phyloP scores from a whole-genome alignment of 805 yeast species.

The Candida cerambycidarum region DNA sequence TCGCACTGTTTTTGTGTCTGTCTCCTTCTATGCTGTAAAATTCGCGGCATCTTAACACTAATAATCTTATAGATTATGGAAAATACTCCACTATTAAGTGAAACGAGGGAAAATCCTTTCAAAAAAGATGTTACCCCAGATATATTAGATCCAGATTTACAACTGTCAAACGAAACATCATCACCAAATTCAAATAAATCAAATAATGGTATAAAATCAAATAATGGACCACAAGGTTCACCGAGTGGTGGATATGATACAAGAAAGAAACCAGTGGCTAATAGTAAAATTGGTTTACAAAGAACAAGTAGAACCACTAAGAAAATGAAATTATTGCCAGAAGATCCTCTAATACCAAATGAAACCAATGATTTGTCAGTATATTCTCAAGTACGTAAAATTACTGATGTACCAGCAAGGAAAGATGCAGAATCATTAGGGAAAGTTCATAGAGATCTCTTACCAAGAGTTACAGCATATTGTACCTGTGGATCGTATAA shows the following conservation, averaged over 20 bases:
- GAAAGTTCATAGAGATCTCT: conserved; percentile 74
- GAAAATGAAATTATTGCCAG: conserved; percentile 68
- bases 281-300: conserved; percentile 61
- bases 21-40: no score
- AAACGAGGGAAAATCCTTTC: conserved; percentile 17
- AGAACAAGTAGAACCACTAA: conserved; percentile 74
- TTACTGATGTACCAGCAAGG: conserved; percentile 85
- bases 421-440: conserved; percentile 93
- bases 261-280: conserved; percentile 5
- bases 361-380: conserved; percentile 38
- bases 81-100: conserved; percentile 9
- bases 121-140: not conserved
- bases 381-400: conserved; percentile 79
- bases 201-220: not conserved
- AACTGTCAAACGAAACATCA: not conserved
- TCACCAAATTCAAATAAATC: not conserved
- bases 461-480: conserved; percentile 94
- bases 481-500: conserved; percentile 92
- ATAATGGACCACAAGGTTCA: not conserved
- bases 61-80: conserved; percentile 1
- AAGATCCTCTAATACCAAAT: conserved; percentile 24
- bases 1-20: not conserved
- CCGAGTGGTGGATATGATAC: not conserved
- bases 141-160: not conserved
- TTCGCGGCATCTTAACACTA: not conserved